Base-by-base conservation (phyloP, 495 filamentous ascomycete species). In the Thozetella sp. region DNA sequence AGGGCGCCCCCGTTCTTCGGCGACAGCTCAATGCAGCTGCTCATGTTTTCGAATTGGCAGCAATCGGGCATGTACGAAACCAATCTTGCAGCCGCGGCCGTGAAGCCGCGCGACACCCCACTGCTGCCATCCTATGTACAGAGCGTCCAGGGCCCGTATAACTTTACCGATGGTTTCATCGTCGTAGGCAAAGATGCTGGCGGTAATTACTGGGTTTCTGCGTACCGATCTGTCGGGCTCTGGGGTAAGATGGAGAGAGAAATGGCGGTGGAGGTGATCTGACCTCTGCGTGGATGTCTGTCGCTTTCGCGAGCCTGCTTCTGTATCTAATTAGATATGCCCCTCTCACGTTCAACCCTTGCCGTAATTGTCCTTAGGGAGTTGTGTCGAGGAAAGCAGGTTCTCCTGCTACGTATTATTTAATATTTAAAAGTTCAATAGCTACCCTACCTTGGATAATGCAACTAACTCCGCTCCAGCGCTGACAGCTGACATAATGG, bases 41-140 rank as follows among this genome's bases (percentile, higher is more conserved):
- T 75, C 17, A 66, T 62, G 25, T 72, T 72, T 56, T 72, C 66
- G 6, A 76, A 75, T 54, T 76, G 74, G 74, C 51, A 63, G 11
- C 72, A 71, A 27, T 65, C 65, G 12, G 64, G 68, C 6, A 60
- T 76, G 45, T 72, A 68, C 34, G 53, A 68, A 19, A 60, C 66
- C 37, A 71, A 76, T 57, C 73, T 76, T 57, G 63, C 67, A 12
- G 59, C 69, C 0, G 74, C 74, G 1, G 62, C 70, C 19, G 63
- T 67, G 3, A 27, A 46, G 26, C 27, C 50, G 2, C 59, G 55
- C 11, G 52, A 50, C 11, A 56, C 26, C 13, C 12, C 25, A 51
- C 34, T 56, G 27, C 45, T 66, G 65, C 58, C 63, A 37, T 54
- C 69, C 62, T 45, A 69, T 64, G 45, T 69, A 63, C 30, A 37